These are phyloP conservation scores for Erysimum cheiri DNA, from an alignment of 441 rosid species.

Conservation along the genomic window DNA sequence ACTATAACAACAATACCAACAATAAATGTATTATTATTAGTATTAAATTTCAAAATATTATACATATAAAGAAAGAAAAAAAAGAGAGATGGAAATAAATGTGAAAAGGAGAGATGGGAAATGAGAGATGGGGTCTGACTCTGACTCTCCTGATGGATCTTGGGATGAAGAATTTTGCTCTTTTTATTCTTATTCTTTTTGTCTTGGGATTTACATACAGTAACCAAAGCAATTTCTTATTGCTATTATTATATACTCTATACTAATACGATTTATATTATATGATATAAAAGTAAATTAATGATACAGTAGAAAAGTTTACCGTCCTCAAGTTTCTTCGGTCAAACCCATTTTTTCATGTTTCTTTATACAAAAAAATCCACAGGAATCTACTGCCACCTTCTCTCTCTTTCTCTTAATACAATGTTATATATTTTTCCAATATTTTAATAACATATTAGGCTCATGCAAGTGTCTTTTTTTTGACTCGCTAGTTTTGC, in stretches of 20 bases:
- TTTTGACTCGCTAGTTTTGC: conserved; percentile 44
- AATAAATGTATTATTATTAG: conserved; percentile 21
- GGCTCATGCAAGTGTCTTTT: conserved; percentile 54
- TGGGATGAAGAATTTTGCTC: conserved; percentile 64
- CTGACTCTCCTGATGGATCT: conserved; percentile 59
- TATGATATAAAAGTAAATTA: conserved; percentile 24
- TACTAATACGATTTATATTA: conserved; percentile 6
- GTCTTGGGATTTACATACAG: conserved; percentile 55
- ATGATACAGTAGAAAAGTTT: conserved; percentile 29
- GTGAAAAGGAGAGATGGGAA: conserved; percentile 47
- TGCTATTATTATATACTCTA: conserved; percentile 35
- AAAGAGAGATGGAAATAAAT: conserved; percentile 34
- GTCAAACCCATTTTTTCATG: conserved; percentile 54
- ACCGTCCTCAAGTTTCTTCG: conserved; percentile 45
- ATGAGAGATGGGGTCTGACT: conserved; percentile 53
- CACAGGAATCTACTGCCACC: conserved; percentile 34
- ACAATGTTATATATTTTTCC: background rate
- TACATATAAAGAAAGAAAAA: background rate
- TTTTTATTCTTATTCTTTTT: conserved; percentile 59
- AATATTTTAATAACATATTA: conserved; percentile 14
- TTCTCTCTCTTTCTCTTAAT: conserved; percentile 32
- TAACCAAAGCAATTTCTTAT: conserved; percentile 34
- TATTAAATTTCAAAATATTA: conserved; percentile 14
- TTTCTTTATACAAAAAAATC: conserved; percentile 38
- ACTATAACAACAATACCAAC: conserved; percentile 28